Evolutionary conservation across 2,329 filamentous ascomycete genomes (phyloP).

Genomic region (Paraphoma chrysanthemicola): DNA sequence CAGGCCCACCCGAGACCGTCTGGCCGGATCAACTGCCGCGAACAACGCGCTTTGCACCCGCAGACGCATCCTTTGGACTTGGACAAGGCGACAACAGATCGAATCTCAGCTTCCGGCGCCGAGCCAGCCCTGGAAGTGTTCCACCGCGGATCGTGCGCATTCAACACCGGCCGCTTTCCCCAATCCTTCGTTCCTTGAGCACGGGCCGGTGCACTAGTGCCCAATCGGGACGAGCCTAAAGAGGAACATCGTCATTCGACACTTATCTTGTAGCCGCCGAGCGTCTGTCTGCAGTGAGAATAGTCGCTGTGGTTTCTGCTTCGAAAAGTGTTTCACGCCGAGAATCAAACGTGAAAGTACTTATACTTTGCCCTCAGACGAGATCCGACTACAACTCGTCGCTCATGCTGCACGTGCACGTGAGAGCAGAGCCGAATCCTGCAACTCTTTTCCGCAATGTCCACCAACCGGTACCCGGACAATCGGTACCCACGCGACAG

Average conservation of each 20-base stretch:
- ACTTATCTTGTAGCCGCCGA: background rate
- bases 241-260: background rate
- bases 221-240: conserved; percentile 17
- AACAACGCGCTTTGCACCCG: conserved; percentile 17
- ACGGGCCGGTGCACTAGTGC: conserved; percentile 15
- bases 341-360: no score
- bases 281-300: no score
- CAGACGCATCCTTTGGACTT: conserved; percentile 9
- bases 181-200: conserved; percentile 13
- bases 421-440: background rate
- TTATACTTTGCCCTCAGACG: background rate
- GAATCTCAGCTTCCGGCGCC: conserved; percentile 41
- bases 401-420: conserved; percentile 23
- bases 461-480: conserved; percentile 45
- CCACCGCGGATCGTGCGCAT: conserved; percentile 29
- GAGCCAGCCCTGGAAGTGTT: conserved; percentile 29
- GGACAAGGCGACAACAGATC: conserved; percentile 25
- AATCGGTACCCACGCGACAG: conserved; percentile 51
- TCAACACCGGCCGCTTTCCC: conserved; percentile 19
- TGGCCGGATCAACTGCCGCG: background rate
- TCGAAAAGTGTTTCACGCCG: no score
- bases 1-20: background rate
- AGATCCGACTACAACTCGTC: background rate
- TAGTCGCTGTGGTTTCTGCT: no score
- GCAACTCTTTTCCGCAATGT: conserved; percentile 31